These are phyloP conservation scores for Triadica sebifera DNA, from an alignment of 345 rosid species.

Conservation along the genomic window DNA sequence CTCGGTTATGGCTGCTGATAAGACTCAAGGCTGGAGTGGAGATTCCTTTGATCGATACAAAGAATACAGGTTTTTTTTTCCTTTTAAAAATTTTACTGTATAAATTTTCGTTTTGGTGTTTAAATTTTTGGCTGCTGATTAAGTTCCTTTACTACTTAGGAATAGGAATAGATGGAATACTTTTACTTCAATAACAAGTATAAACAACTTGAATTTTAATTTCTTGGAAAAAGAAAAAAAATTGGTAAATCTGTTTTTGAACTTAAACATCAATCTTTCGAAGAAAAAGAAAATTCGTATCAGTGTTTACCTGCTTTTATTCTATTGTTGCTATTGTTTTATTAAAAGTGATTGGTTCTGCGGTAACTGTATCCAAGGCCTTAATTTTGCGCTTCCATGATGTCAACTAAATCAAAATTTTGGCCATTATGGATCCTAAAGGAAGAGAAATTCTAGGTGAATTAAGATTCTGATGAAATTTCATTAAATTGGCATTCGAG, in stretches of 20 bases:
- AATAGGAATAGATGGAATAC: background rate
- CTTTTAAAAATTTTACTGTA: background rate
- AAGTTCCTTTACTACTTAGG: no score
- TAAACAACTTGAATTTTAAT: background rate
- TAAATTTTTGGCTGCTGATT: background rate
- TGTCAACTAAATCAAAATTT: background rate
- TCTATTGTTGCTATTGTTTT: background rate
- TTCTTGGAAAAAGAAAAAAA: background rate
- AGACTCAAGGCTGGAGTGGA: constrained; percentile 97
- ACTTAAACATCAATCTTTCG: background rate
- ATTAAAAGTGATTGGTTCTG: background rate
- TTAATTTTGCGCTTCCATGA: background rate
- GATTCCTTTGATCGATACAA: constrained; percentile 91
- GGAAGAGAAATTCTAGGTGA: background rate
- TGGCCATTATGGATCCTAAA: background rate
- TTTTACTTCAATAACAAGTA: background rate
- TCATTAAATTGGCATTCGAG: constrained; percentile 1
- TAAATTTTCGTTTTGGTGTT: background rate
- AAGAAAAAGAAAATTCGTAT: background rate
- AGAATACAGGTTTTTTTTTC: constrained; percentile 70
- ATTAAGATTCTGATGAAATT: background rate
- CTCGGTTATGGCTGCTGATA: constrained; percentile 94
- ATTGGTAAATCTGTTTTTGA: background rate
- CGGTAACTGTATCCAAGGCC: background rate
- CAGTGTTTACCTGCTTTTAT: background rate